These are phyloP conservation scores for Trichomonas gallinae DNA, from an alignment of 208 protist genomes.

Conservation along the genomic window DNA sequence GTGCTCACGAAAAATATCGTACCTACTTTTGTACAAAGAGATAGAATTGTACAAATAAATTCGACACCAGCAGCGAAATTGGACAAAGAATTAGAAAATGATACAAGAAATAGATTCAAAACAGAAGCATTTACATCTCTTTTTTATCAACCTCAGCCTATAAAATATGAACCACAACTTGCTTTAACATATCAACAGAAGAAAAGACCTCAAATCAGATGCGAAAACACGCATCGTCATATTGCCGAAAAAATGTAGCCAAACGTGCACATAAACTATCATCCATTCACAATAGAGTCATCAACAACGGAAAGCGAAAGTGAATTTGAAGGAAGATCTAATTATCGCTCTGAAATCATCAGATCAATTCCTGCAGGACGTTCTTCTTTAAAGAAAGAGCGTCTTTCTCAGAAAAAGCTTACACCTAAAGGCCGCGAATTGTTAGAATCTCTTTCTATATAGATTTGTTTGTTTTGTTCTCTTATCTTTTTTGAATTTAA, in stretches of 20 bases:
- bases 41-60: background rate
- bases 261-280: background rate
- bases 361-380: background rate
- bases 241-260: no score
- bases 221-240: background rate
- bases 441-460: background rate
- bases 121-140: background rate
- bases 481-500: no score
- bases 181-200: background rate
- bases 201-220: background rate
- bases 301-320: slow-evolving; percentile 14
- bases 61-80: background rate
- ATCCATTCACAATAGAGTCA: slow-evolving; percentile 18
- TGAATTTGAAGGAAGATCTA: slow-evolving; percentile 15
- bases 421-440: background rate
- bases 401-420: background rate
- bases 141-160: background rate
- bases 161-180: background rate
- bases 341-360: background rate
- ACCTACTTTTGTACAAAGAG: no score
- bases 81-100: background rate
- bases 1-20: no score
- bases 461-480: no score
- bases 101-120: background rate
- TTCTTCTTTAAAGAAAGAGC: background rate